Percentiles rank a stretch among this genome's conserved stretches.
Evolutionary conservation across 106 monocot species (phyloP).

Genomic region (Acorus gramineus): DNA sequence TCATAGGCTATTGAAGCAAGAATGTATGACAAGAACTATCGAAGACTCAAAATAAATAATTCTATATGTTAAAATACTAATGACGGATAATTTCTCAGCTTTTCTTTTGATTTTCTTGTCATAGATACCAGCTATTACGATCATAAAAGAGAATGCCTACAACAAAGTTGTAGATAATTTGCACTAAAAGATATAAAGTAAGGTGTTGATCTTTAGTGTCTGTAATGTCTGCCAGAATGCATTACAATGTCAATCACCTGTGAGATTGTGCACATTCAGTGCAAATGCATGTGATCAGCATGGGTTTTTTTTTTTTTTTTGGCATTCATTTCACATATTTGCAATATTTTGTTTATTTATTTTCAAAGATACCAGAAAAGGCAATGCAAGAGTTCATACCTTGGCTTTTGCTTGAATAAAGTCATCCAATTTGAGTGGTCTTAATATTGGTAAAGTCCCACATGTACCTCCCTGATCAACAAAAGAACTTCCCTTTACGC

Average conservation of each 20-base stretch:
- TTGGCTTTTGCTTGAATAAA: slow-evolving; percentile 85
- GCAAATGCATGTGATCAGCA: too few relatives aligned
- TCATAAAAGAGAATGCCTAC: not conserved
- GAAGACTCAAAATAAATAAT: not conserved
- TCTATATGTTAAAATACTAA: not conserved
- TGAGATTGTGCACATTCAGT: too few relatives aligned
- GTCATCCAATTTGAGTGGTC: slow-evolving; percentile 68
- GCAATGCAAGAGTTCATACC: slow-evolving; percentile 21
- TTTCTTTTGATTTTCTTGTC: too few relatives aligned
- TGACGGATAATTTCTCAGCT: not conserved
- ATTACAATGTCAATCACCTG: too few relatives aligned
- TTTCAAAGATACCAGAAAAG: too few relatives aligned
- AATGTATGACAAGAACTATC: not conserved
- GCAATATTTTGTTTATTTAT: too few relatives aligned
- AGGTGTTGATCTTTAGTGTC: too few relatives aligned
- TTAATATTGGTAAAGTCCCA: slow-evolving; percentile 24
- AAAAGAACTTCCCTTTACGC: not conserved
- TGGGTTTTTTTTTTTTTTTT: too few relatives aligned
- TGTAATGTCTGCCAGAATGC: not conserved
- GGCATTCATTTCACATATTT: too few relatives aligned
- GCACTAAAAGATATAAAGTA: too few relatives aligned
- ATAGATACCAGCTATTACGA: too few relatives aligned
- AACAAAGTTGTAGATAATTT: not conserved
- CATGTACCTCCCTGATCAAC: slow-evolving; percentile 28
- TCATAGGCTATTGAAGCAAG: slow-evolving; percentile 34